A percentile compares a stretch with the other conserved stretches of the same genome.
Evolutionary conservation across 108 stramenopile genomes (phyloP).

Genomic region (Aureococcus anophagefferens): DNA sequence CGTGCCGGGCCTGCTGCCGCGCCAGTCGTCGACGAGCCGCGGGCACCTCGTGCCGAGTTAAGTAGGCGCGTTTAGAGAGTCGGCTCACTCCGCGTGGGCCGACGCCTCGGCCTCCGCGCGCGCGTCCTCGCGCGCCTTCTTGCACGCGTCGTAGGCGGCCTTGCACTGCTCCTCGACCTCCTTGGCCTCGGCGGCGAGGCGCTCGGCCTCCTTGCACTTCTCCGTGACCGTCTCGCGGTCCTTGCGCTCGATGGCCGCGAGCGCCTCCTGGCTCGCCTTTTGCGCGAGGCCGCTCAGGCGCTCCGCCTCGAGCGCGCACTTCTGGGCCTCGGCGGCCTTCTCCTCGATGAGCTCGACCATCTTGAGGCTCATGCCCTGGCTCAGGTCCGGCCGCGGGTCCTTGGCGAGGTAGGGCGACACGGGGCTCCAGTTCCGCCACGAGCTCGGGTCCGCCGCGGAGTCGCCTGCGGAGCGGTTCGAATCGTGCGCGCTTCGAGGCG

Average conservation of each 20-base stretch:
- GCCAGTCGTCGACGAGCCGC: too few species aligned
- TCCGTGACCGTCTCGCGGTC: not conserved
- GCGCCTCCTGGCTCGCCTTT: not conserved
- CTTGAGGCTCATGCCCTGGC: not conserved
- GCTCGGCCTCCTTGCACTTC: constrained; percentile 1
- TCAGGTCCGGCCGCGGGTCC: not conserved
- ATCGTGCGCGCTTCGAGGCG: too few species aligned
- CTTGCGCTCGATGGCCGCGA: constrained; percentile 1
- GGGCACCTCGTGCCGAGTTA: too few species aligned
- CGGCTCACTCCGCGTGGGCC: not conserved
- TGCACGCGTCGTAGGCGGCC: constrained; percentile 1
- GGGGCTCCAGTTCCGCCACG: not conserved
- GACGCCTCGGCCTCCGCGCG: not conserved
- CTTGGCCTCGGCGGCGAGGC: not conserved
- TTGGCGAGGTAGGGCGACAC: not conserved
- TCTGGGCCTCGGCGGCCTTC: not conserved
- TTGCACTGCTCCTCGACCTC: constrained; percentile 1
- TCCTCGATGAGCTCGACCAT: not conserved
- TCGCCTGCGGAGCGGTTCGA: too few species aligned
- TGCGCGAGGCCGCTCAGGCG: not conserved
- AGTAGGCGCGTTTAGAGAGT: too few species aligned
- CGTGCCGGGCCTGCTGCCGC: too few species aligned
- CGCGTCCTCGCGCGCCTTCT: constrained; percentile 1
- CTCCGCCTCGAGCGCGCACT: not conserved
- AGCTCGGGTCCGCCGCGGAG: not conserved